Conservation (phyloP, 768 basidiomycete species). For the Boletus rubroflammeus region DNA sequence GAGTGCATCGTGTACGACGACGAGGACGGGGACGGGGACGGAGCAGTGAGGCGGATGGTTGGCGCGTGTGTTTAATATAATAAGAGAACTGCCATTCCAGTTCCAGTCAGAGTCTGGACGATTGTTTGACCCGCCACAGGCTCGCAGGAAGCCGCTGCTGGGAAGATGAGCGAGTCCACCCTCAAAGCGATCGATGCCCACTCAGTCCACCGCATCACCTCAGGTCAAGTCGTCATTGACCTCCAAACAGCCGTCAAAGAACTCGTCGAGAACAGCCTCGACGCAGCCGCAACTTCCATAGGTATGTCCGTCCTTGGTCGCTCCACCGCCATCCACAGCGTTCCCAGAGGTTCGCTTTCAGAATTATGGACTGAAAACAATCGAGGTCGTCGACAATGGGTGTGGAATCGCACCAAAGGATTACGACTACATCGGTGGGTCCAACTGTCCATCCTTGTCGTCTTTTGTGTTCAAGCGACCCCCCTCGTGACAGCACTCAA, state of each 20-base stretch:
- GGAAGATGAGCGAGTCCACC: not conserved
- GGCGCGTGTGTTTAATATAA: not conserved
- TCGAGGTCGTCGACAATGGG: constrained; percentile 94
- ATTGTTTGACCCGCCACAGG: constrained; percentile 1
- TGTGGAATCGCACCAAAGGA: constrained; percentile 77
- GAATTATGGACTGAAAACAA: constrained; percentile 72
- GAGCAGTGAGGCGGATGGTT: no score
- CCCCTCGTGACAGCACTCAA: constrained; percentile 61
- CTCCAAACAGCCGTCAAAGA: constrained; percentile 95
- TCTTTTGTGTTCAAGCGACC: not conserved
- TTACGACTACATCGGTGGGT: constrained; percentile 73
- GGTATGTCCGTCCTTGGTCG: constrained; percentile 45
- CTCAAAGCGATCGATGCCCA: constrained; percentile 66
- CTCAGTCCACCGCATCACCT: constrained; percentile 86
- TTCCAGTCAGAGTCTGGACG: not conserved
- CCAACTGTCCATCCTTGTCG: not conserved
- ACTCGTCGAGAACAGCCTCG: constrained; percentile 92
- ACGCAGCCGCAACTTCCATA: constrained; percentile 84
- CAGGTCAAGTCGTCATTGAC: constrained; percentile 93
- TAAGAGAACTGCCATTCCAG: not conserved
- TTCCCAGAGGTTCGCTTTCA: constrained; percentile 82
- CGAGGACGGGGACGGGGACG: not conserved
- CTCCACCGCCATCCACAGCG: constrained; percentile 1
- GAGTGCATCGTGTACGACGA: constrained; percentile 17
- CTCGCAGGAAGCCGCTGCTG: not conserved